A percentile compares a stretch with the other conserved stretches of the same genome.
Conservation (phyloP, 768 basidiomycete species). For the Kwoniella pini region DNA sequence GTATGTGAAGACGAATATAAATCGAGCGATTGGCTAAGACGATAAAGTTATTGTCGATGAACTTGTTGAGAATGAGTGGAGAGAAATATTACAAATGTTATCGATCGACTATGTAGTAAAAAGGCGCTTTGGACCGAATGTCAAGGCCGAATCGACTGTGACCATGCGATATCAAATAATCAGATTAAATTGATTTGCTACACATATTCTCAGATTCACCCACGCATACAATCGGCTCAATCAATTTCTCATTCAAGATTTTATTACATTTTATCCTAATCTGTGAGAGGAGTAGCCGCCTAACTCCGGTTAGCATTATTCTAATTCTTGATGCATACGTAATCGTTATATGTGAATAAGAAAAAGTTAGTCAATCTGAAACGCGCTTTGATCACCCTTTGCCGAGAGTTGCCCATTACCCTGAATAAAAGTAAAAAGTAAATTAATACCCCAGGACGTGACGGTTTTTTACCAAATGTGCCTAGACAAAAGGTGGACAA, state of each 20-base stretch:
- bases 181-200: neutral
- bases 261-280: slow-evolving; percentile 4
- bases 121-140: neutral
- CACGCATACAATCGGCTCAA: slow-evolving; percentile 1
- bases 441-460: slow-evolving; percentile 3
- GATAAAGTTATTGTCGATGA: no score
- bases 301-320: neutral
- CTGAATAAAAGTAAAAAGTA: neutral
- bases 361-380: neutral
- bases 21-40: no score
- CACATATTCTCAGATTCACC: no score
- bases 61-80: neutral
- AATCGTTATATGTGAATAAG: neutral
- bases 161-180: neutral
- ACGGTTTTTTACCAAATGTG: neutral
- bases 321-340: neutral
- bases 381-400: slow-evolving; percentile 10
- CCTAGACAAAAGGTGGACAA: neutral
- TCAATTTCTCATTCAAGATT: neutral
- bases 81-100: no score
- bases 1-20: no score
- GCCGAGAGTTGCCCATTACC: neutral
- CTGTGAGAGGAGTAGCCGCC: neutral
- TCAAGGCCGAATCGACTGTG: neutral
- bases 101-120: no score